A percentile compares a stretch with the other conserved stretches of the same genome.
These are phyloP conservation scores for Saccharum hybrid DNA, from an alignment of 202 grass and related monocot genomes.

Conservation along the genomic window DNA sequence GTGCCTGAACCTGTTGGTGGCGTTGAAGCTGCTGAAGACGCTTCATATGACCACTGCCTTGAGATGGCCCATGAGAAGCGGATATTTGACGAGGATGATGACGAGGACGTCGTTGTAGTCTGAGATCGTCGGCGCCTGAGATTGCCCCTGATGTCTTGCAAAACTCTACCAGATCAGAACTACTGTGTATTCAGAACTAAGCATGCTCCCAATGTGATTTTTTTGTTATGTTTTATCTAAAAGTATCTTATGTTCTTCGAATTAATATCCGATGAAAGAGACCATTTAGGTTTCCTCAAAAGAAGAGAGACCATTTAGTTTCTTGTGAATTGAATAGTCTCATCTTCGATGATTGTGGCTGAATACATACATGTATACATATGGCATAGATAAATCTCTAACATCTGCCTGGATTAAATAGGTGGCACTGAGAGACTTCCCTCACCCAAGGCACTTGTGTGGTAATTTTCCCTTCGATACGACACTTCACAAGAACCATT, in stretches of 20 bases:
- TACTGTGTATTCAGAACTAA: slow-evolving; percentile 16
- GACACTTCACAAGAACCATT: slow-evolving; percentile 47
- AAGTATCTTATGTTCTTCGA: background rate
- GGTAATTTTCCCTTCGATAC: slow-evolving; percentile 57
- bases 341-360: background rate
- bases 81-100: slow-evolving; percentile 40
- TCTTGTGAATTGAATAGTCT: background rate
- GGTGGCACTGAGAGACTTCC: slow-evolving; percentile 64
- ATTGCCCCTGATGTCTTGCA: background rate
- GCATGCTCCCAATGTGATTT: background rate
- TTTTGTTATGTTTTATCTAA: background rate
- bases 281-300: background rate
- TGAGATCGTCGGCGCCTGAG: slow-evolving; percentile 5
- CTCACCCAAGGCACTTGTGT: slow-evolving; percentile 70
- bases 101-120: slow-evolving; percentile 18
- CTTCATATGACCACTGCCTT: slow-evolving; percentile 26
- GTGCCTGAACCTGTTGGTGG: background rate
- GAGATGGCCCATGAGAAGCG: background rate
- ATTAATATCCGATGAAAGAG: background rate
- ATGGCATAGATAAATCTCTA: background rate
- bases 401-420: slow-evolving; percentile 16
- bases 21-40: background rate
- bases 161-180: background rate
- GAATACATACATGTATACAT: background rate
- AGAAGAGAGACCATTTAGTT: background rate